Evolutionary conservation across 306 rosid species (phyloP), one percentile per base, ranked within the genome.

Genomic region (Vigna hirtella): DNA sequence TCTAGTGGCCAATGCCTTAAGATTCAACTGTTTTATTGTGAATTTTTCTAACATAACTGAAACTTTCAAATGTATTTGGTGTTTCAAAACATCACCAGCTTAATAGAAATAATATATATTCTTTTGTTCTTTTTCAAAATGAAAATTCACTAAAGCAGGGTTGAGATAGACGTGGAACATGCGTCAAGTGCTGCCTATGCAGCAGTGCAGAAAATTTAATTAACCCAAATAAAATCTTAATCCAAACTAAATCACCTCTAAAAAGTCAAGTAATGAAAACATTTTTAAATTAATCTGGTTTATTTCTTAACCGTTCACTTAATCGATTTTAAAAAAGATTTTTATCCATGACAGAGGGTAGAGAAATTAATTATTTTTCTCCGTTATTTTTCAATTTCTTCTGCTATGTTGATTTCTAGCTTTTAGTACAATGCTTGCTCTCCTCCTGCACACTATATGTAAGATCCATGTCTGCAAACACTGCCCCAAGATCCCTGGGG

Each of bases 1-100:
- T 64, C 65, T 43, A 42, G 58, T 28, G 32, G 70, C 20, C 36
- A 71, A 50, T 22, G 32, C 45, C 13, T 45, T 32, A 17, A 59
- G 68, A 40, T 55, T 26, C 74, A 55, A 13, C 56, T 53, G 55
- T 66, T 66, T 77, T n/a, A 51, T 10, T 36, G 53, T 26, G 45
- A 77, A 20, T 14, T 38, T 77, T 56, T 58, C 56, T n/a, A 77
- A 43, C 36, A 28, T 26, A 43, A 10, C 61, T 56, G 58, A 28
- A 43, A 28, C 24, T 43, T 17, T 24, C 12, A 5, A 20, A 55
- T 17, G 24, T 49, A 16, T 24, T 1, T 66, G 48, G 22, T 66
- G 5, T 77, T 76, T 50, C 43, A n/a, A 40, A 66, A 55, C 59
- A 56, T 43, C 59, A 17, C 17, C 28, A 18, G 53, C 43, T 7